Evolutionary conservation across 768 basidiomycete species (phyloP).

Genomic region (Phallus indusiatus): DNA sequence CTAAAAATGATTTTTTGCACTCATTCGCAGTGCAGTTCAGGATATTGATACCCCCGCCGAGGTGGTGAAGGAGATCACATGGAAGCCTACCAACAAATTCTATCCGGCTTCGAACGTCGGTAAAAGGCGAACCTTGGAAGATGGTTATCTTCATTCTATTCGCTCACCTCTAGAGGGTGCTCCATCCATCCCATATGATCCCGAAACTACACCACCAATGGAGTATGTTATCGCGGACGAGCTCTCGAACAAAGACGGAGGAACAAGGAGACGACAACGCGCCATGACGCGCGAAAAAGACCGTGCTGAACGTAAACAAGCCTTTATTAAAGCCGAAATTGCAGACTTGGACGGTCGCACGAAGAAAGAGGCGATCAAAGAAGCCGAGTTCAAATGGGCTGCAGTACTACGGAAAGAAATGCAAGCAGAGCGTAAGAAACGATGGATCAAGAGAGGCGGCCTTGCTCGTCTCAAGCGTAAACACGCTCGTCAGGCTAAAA

Average conservation of each 20-base stretch:
- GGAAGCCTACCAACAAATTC: conserved; percentile 49
- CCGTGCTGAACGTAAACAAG: conserved; percentile 16
- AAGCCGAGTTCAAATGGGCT: conserved; percentile 64
- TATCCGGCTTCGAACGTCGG: conserved; percentile 22
- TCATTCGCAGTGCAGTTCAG: conserved; percentile 29
- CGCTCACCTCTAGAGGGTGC: conserved; percentile 25
- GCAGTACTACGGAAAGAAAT: conserved; percentile 36
- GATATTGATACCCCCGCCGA: conserved; percentile 58
- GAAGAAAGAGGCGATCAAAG: conserved; percentile 53
- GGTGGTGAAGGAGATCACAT: conserved; percentile 59
- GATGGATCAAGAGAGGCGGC: conserved; percentile 12
- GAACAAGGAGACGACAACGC: conserved; percentile 71
- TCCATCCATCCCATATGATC: conserved; percentile 31
- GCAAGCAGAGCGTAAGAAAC: conserved; percentile 15
- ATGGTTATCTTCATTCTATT: conserved; percentile 42
- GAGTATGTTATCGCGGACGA: conserved; percentile 61
- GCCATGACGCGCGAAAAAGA: conserved; percentile 19
- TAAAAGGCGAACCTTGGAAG: conserved; percentile 39
- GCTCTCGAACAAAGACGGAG: conserved; percentile 72
- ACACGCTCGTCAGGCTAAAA: conserved; percentile 3
- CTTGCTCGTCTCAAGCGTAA: conserved; percentile 7
- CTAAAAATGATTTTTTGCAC: neutral
- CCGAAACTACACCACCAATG: conserved; percentile 37
- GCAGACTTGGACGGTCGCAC: conserved; percentile 51
- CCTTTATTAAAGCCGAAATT: conserved; percentile 39